Evolutionary conservation across 2,329 filamentous ascomycete genomes (phyloP).

Genomic region (Alternaria infectoria): DNA sequence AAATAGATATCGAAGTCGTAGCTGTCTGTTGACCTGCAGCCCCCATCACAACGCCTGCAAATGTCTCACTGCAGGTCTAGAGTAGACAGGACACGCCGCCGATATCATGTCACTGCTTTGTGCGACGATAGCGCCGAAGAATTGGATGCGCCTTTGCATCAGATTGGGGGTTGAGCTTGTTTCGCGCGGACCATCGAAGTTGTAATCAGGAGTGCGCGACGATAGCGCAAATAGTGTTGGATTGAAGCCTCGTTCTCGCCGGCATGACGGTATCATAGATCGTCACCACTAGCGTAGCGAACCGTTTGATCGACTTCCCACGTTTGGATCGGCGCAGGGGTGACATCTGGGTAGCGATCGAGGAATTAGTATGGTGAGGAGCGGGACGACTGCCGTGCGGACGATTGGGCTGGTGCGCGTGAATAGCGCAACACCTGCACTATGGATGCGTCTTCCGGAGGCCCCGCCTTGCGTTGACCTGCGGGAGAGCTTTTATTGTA

Average conservation of each 20-base stretch:
- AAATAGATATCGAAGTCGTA: background rate
- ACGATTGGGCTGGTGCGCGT: background rate
- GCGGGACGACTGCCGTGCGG: background rate
- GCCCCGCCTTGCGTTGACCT: background rate
- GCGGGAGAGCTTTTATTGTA: background rate
- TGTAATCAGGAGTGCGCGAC: background rate
- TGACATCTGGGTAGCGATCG: background rate
- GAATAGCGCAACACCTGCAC: background rate
- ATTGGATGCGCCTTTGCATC: background rate
- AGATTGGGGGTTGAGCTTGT: background rate
- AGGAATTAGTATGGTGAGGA: background rate
- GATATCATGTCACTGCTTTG: background rate
- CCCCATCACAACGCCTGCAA: background rate
- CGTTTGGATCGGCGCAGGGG: background rate
- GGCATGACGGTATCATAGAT: background rate
- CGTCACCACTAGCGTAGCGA: background rate
- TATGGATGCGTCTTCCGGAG: background rate
- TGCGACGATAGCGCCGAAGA: background rate
- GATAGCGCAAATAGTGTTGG: background rate
- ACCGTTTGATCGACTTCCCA: background rate
- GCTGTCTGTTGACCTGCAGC: background rate
- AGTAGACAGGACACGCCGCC: background rate
- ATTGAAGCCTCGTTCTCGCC: background rate
- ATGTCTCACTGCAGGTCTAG: background rate
- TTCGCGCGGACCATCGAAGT: background rate